Percentiles rank a stretch among this genome's conserved stretches.
phyloP scores from a whole-genome alignment of 2,329 filamentous ascomycete genomes.

The Diplodia seriata region DNA sequence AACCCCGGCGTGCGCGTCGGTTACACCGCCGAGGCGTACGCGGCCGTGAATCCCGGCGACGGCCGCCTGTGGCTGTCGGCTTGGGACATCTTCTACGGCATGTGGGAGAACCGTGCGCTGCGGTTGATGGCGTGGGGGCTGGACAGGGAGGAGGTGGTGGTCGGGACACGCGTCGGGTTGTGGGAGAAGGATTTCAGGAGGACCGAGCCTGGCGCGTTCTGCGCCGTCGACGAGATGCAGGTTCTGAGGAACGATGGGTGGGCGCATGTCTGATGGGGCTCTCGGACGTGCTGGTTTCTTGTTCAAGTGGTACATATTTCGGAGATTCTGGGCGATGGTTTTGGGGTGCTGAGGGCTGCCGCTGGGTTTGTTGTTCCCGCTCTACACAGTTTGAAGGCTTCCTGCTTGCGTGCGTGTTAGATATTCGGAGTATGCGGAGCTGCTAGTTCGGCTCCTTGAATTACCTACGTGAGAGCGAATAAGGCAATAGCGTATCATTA shows the following conservation, averaged over 20 bases:
- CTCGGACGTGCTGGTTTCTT: not conserved
- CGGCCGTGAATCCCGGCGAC: constrained; percentile 34
- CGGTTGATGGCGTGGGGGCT: constrained; percentile 7
- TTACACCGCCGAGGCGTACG: constrained; percentile 57
- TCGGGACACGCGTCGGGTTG: constrained; percentile 30
- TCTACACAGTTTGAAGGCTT: not conserved
- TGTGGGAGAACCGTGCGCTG: constrained; percentile 38
- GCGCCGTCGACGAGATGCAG: constrained; percentile 51
- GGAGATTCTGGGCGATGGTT: not conserved
- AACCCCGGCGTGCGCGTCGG: constrained; percentile 74
- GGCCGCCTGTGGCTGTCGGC: constrained; percentile 34
- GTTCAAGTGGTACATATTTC: not conserved
- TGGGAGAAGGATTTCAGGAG: constrained; percentile 29
- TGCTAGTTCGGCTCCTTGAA: not conserved
- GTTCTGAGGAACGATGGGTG: constrained; percentile 46
- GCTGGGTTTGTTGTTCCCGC: not conserved
- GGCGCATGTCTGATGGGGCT: constrained; percentile 43
- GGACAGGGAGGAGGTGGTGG: constrained; percentile 23
- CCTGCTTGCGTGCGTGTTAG: not conserved
- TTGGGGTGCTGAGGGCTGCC: not conserved
- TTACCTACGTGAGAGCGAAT: not conserved
- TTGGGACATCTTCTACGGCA: constrained; percentile 32
- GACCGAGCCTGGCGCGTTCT: constrained; percentile 42
- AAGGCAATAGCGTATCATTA: not conserved
- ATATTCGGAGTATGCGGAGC: not conserved